Conservation (phyloP, 2,329 filamentous ascomycete species). For the Fusarium succisae region DNA sequence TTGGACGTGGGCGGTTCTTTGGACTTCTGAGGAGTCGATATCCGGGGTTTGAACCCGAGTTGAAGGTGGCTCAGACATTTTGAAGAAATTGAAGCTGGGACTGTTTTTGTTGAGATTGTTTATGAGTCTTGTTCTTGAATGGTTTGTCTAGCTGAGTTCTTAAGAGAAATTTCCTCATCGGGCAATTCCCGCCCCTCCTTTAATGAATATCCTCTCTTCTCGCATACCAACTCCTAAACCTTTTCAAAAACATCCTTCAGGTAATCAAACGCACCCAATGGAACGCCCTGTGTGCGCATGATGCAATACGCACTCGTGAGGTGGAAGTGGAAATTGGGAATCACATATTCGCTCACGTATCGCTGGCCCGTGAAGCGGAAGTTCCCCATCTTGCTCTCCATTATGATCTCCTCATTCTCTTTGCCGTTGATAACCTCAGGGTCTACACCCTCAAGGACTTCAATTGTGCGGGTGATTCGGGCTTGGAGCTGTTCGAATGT, state of each 20-base stretch:
- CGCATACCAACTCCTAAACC: conserved; percentile 32
- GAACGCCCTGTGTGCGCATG: conserved; percentile 64
- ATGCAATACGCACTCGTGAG: conserved; percentile 65
- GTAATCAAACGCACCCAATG: conserved; percentile 66
- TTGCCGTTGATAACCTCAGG: conserved; percentile 35
- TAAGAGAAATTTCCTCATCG: conserved; percentile 34
- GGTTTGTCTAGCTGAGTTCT: background rate
- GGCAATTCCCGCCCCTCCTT: conserved; percentile 40
- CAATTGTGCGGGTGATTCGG: conserved; percentile 40
- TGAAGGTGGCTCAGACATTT: conserved; percentile 30
- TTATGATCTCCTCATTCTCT: conserved; percentile 36
- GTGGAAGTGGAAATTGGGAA: conserved; percentile 72
- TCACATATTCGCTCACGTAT: conserved; percentile 55
- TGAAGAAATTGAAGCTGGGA: background rate
- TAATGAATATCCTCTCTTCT: conserved; percentile 37
- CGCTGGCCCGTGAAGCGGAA: conserved; percentile 45
- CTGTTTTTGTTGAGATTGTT: background rate
- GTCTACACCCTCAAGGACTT: conserved; percentile 45
- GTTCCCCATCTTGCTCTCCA: conserved; percentile 39
- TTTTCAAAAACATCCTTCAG: conserved; percentile 47
- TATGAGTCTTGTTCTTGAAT: background rate
- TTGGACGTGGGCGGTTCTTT: conserved; percentile 43
- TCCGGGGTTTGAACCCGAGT: conserved; percentile 21
- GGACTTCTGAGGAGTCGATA: conserved; percentile 6
- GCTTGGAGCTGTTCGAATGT: conserved; percentile 46